These are phyloP conservation scores for Pseudogymnoascus sp. DNA, from an alignment of 2,329 filamentous ascomycete genomes.

Conservation along the genomic window DNA sequence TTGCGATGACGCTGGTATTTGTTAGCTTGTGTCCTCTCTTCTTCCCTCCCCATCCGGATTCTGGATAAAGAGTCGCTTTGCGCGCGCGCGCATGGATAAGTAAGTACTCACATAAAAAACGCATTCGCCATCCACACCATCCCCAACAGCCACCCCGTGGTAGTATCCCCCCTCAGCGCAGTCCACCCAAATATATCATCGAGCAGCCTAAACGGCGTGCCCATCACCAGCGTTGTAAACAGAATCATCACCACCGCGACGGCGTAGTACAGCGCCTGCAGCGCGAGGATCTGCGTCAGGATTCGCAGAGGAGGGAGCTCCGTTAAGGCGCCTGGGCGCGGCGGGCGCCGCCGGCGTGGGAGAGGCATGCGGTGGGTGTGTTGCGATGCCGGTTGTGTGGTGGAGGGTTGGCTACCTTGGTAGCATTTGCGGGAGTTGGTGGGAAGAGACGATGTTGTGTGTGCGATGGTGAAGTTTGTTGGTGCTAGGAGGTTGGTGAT, in stretches of 20 bases:
- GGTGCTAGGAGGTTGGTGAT: not conserved
- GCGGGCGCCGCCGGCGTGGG: conserved; percentile 47
- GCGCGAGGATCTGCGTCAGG: conserved; percentile 54
- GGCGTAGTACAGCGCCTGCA: conserved; percentile 58
- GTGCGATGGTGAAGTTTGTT: not conserved
- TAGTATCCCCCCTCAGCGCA: conserved; percentile 56
- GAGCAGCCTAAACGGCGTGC: conserved; percentile 44
- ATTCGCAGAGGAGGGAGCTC: conserved; percentile 61
- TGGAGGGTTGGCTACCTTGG: not conserved
- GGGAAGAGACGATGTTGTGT: no score
- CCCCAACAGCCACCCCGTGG: conserved; percentile 60
- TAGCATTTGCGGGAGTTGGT: not conserved
- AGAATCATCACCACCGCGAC: conserved; percentile 54
- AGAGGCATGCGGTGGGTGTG: conserved; percentile 32
- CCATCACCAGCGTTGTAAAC: conserved; percentile 60
- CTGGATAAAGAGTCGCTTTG: not conserved
- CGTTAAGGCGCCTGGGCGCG: conserved; percentile 55
- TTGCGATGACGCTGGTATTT: conserved; percentile 63
- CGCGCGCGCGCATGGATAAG: conserved; percentile 12
- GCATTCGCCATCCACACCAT: conserved; percentile 61
- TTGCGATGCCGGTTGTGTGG: not conserved
- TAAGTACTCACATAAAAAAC: conserved; percentile 49
- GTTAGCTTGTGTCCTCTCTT: not conserved
- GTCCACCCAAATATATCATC: conserved; percentile 57
- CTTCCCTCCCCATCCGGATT: not conserved